Evolutionary conservation across 441 rosid species (phyloP).

Genomic region (Hypseocharis bilobata): DNA sequence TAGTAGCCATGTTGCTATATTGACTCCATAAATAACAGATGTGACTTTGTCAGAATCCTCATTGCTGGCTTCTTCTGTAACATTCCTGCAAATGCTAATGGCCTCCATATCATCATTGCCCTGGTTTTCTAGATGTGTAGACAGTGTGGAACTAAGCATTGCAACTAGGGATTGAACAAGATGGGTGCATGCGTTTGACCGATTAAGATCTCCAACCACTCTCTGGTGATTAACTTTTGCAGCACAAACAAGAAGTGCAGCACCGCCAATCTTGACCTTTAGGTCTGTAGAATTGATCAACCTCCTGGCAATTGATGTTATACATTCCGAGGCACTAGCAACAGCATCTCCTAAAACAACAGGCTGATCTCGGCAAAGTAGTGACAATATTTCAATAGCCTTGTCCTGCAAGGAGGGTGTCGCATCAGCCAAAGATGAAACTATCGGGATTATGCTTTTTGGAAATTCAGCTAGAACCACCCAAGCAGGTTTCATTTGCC

Average conservation of each 20-base stretch:
- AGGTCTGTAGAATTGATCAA: constrained; percentile 49
- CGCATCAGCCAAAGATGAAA: constrained; percentile 63
- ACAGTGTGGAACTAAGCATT: constrained; percentile 50
- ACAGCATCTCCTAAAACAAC: constrained; percentile 70
- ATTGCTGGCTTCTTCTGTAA: constrained; percentile 46
- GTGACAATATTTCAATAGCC: constrained; percentile 81
- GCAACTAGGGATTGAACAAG: constrained; percentile 76
- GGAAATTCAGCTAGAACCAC: constrained; percentile 80
- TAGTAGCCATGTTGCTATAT: constrained; percentile 83
- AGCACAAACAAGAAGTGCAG: constrained; percentile 89
- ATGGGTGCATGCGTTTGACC: constrained; percentile 48
- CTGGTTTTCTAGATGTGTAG: constrained; percentile 38
- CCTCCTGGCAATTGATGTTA: constrained; percentile 62
- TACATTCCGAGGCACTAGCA: constrained; percentile 54
- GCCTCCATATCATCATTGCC: constrained; percentile 40
- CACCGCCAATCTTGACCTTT: constrained; percentile 89
- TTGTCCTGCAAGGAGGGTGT: constrained; percentile 82
- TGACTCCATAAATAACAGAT: constrained; percentile 54
- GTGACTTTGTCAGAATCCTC: constrained; percentile 41
- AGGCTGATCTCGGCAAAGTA: constrained; percentile 80
- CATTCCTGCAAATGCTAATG: constrained; percentile 54
- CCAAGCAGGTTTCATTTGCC: constrained; percentile 83
- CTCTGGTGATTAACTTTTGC: constrained; percentile 78
- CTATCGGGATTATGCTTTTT: constrained; percentile 68
- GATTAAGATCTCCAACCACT: constrained; percentile 78